phyloP scores from a whole-genome alignment of 768 basidiomycete genomes.

The Hebeloma cylindrosporum region DNA sequence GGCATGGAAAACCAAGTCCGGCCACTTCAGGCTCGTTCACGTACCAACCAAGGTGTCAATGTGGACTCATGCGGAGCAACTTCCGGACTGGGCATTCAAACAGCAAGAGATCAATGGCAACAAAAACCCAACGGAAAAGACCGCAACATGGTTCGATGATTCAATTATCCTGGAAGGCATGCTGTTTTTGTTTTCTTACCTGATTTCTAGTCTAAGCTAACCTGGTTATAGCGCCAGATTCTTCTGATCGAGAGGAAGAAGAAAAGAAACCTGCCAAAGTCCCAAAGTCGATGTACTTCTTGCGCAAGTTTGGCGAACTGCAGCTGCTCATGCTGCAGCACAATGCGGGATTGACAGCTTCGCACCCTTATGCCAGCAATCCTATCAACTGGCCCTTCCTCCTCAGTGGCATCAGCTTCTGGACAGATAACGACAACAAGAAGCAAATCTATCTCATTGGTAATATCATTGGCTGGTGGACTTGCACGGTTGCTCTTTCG shows the following conservation, averaged over 20 bases:
- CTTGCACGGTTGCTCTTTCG: constrained; percentile 80
- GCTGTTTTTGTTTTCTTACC: neutral
- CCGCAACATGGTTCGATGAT: constrained; percentile 87
- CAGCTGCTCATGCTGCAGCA: constrained; percentile 97
- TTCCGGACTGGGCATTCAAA: constrained; percentile 97
- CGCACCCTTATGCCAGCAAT: constrained; percentile 94
- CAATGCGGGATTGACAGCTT: constrained; percentile 97
- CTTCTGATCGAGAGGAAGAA: constrained; percentile 53
- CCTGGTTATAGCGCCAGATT: constrained; percentile 44
- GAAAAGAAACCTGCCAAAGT: constrained; percentile 52
- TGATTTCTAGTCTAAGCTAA: constrained; percentile 9
- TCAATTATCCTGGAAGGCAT: constrained; percentile 62
- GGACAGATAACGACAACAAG: constrained; percentile 83
- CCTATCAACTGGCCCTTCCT: constrained; percentile 99
- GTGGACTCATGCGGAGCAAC: constrained; percentile 84
- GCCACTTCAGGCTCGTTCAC: constrained; percentile 90
- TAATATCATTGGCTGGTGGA: constrained; percentile 94
- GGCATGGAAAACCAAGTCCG: constrained; percentile 90
- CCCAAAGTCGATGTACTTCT: constrained; percentile 85
- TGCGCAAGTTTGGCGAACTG: constrained; percentile 91
- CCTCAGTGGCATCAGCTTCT: constrained; percentile 95
- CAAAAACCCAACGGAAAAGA: constrained; percentile 82
- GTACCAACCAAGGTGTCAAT: constrained; percentile 87
- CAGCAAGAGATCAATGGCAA: constrained; percentile 99
- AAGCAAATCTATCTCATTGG: constrained; percentile 97